Conservation (phyloP, 2,329 filamentous ascomycete genomes). For the Stachybotrys elegans region DNA sequence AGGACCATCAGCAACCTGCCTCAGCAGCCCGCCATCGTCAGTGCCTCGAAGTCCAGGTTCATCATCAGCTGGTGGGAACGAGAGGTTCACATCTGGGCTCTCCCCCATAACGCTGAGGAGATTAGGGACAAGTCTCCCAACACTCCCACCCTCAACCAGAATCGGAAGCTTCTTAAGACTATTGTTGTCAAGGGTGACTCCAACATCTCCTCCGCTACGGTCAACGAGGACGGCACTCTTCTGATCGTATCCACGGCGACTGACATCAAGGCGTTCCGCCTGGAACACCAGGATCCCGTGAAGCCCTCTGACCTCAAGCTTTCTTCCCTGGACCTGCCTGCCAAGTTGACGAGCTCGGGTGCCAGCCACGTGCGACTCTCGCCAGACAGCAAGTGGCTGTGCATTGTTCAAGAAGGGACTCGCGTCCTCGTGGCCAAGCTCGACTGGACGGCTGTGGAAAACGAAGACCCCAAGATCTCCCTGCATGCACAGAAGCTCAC, state of each 20-base stretch:
- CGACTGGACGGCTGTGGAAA: constrained; percentile 11
- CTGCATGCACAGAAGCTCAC: constrained; percentile 37
- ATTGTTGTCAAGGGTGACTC: constrained; percentile 70
- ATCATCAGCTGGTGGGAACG: constrained; percentile 90
- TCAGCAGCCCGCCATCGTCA: constrained; percentile 67
- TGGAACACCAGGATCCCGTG: constrained; percentile 46
- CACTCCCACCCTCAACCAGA: constrained; percentile 41
- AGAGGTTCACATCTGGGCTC: constrained; percentile 77
- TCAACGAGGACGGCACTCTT: constrained; percentile 67
- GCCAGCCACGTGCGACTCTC: constrained; percentile 68
- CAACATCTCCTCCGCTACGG: constrained; percentile 70
- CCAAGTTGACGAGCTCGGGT: constrained; percentile 51
- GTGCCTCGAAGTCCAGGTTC: constrained; percentile 67
- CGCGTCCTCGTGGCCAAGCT: constrained; percentile 43
- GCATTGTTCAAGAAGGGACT: constrained; percentile 57
- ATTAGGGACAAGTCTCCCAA: constrained; percentile 33
- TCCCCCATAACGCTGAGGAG: constrained; percentile 41
- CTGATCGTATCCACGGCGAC: constrained; percentile 71
- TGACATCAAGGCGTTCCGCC: constrained; percentile 72
- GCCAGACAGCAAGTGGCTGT: constrained; percentile 65
- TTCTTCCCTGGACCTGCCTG: constrained; percentile 62
- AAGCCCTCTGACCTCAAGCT: constrained; percentile 60
- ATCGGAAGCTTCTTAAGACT: constrained; percentile 63
- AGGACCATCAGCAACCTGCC: constrained; percentile 79
- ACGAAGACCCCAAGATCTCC: constrained; percentile 19